Percentiles rank a stretch among this genome's conserved stretches.
Conservation (phyloP, 2,329 filamentous ascomycete genomes). For the Pseudogymnoascus pannorum region DNA sequence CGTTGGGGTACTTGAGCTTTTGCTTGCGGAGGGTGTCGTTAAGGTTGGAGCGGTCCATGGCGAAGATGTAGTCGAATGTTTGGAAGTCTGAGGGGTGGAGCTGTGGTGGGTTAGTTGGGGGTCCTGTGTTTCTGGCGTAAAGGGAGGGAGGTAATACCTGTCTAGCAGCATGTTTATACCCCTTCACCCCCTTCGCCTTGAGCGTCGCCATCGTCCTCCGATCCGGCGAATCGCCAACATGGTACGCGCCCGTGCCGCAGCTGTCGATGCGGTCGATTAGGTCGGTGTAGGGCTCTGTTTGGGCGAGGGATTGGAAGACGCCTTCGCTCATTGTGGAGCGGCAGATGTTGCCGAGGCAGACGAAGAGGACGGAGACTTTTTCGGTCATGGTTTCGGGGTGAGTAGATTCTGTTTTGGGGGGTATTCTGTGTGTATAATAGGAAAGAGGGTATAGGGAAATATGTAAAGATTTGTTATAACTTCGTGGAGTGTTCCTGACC, state of each 20-base stretch:
- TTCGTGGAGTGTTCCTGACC: neutral
- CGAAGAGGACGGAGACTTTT: slow-evolving; percentile 74
- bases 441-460: neutral
- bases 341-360: slow-evolving; percentile 96
- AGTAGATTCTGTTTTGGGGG: too few species aligned
- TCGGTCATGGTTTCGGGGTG: slow-evolving; percentile 16
- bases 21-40: slow-evolving; percentile 58
- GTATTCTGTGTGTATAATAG: neutral
- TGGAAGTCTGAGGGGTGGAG: slow-evolving; percentile 62
- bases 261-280: slow-evolving; percentile 69
- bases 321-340: slow-evolving; percentile 93
- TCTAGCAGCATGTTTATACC: slow-evolving; percentile 71
- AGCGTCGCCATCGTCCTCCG: slow-evolving; percentile 77
- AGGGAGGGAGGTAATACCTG: slow-evolving; percentile 44
- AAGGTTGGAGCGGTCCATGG: slow-evolving; percentile 85
- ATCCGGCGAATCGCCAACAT: slow-evolving; percentile 70
- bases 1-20: slow-evolving; percentile 31
- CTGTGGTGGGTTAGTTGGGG: neutral
- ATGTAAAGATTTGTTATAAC: neutral
- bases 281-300: slow-evolving; percentile 50
- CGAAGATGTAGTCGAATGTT: slow-evolving; percentile 86
- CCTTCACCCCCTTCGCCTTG: slow-evolving; percentile 62
- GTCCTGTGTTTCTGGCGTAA: neutral
- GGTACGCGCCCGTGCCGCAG: slow-evolving; percentile 83
- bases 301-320: slow-evolving; percentile 69